These are phyloP conservation scores for Delonix regia DNA, from an alignment of 306 rosid genomes.

Conservation along the genomic window DNA sequence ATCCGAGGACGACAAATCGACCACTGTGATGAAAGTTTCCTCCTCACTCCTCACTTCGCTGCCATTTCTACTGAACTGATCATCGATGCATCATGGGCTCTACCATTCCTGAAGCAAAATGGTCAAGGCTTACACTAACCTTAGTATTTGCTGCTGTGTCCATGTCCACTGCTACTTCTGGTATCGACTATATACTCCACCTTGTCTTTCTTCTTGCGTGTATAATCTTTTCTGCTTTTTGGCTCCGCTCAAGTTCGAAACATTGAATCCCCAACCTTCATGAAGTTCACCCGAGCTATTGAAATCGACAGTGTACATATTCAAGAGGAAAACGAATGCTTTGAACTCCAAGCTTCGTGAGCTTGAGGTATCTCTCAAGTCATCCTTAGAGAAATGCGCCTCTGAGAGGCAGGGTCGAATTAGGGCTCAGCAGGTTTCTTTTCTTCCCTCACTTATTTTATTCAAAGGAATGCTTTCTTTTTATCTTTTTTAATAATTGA, in stretches of 20 bases:
- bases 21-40: background rate
- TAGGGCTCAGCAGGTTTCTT: slow-evolving; percentile 82
- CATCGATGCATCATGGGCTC: slow-evolving; percentile 13
- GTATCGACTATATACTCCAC: slow-evolving; percentile 25
- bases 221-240: background rate
- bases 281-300: background rate
- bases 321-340: slow-evolving; percentile 55
- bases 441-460: background rate
- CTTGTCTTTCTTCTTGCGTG: background rate
- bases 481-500: background rate
- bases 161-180: slow-evolving; percentile 53
- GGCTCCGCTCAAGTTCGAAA: background rate
- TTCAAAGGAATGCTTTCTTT: background rate
- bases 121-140: slow-evolving; percentile 43
- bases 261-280: background rate
- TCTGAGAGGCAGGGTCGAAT: slow-evolving; percentile 95
- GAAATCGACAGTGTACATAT: slow-evolving; percentile 47
- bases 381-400: slow-evolving; percentile 52
- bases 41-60: background rate
- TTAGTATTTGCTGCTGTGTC: slow-evolving; percentile 59
- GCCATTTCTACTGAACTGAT: background rate
- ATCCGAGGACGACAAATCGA: background rate
- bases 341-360: slow-evolving; percentile 60
- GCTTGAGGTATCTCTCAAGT: slow-evolving; percentile 68
- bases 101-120: slow-evolving; percentile 33